Evolutionary conservation across 2,329 filamentous ascomycete genomes (phyloP), one percentile per base, ranked within the genome.

Genomic region (Alternaria gaisen): DNA sequence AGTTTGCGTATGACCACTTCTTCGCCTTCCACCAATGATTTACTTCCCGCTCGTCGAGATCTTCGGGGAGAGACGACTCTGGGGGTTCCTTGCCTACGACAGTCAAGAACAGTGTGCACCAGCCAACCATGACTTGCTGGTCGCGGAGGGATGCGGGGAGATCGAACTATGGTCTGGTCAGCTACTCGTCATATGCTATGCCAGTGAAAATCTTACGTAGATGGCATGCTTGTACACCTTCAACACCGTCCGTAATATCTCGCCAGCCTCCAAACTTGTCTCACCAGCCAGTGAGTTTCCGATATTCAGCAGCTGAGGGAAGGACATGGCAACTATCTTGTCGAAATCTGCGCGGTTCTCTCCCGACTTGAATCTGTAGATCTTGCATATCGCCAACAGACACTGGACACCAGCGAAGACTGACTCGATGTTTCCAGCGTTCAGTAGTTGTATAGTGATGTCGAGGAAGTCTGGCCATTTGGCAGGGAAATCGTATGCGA

Each of bases 21-120:
- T 98, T 98, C 66, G 94, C 92, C 84, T 98, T 99, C 94, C 94
- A 99, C 94, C 95, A 99, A 79, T 97, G 93, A 77, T 97, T 94
- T 72, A 90, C 87, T 80, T 98, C 95, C 59, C 95, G 88, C 75
- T 98, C 94, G 60, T 92, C 89, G 53, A 90, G 82, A 62, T 92
- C 92, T 61, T 96, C 93, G 59, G 84, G 80, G 86, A 98, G 89
- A 36, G 94, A 90, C 69, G 85, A 88, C 57, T 91, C 86, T 5
- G 95, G 95, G 36, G 92, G 89, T 22, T 90, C 83, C 80, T 98
- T 98, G 69, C 90, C 90, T 36, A 98, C 91, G 53, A 96, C 92
- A 63, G 91, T 90, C 68, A 99, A 84, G 83, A 99, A 98, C 61
- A 99, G 87, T 24, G 94, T 94, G 80, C 94, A 98, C 95, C 95